Base-by-base conservation (phyloP, 257 asterid genomes). In the Rubia yunnanensis region DNA sequence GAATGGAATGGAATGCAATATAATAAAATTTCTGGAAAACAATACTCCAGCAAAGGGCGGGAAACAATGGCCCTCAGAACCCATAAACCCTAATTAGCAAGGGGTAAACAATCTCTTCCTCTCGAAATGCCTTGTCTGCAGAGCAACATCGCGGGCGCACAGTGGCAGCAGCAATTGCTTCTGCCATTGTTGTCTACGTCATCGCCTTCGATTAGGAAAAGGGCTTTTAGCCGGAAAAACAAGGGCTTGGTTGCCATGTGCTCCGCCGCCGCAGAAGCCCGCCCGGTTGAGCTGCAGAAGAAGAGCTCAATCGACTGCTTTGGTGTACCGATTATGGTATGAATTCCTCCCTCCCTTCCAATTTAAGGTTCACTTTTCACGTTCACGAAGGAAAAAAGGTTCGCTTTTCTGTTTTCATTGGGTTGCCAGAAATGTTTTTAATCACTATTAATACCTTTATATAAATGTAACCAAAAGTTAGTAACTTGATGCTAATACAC, bases 271-370 rank as follows among this genome's bases (percentile, higher is more conserved):
- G 13, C 64, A 56, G 62, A 61, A 17, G 70, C 68, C 22, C 81
- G 73, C 63, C 64, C 79, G 26, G 28, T 65, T 57, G 70, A 59
- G 68, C 73, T 44, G 52, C 52, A 44, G 52, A 44, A 60, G 8
- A 72, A 18, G 58, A 26, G 75, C 13, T 46, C 53, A 13, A 41
- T 20, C 67, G 69, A 60, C 66, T 73, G 67, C 48, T 27, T 26
- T 46, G 81, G 81, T 44, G 63, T 77, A 52, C 74, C 88, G 2
- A 76, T 85, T 38, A 85, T 85, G 92, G 92, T 85, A 44, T 44
- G 22, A 79, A 1, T 24, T 49, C 48, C 39, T 41, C 17, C 22
- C 52, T 44, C 48, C 46, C 2, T 13, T 39, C 14, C 48, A 0
- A 39, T 17, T 39, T n/a, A n/a, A n/a, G n/a, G n/a, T n/a, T n/a